Conservation (phyloP, 2,329 filamentous ascomycete species). For the Polychaeton citri region DNA sequence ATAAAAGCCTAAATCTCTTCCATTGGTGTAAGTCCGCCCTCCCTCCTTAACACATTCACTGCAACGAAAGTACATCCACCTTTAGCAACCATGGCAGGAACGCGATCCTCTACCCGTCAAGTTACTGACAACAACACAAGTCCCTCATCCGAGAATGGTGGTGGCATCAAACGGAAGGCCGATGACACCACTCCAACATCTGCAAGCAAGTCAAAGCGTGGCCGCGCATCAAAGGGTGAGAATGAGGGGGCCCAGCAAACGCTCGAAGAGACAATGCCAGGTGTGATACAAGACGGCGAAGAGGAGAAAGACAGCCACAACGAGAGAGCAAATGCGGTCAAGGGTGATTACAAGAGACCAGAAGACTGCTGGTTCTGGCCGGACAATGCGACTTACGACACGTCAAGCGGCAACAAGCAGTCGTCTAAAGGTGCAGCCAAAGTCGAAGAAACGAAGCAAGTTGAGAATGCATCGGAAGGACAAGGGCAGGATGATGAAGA, state of each 20-base stretch:
- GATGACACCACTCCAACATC: slow-evolving; percentile 17
- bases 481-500: slow-evolving; percentile 12
- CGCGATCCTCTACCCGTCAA: slow-evolving; percentile 16
- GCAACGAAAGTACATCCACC: too few relatives aligned
- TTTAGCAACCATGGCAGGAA: slow-evolving; percentile 15
- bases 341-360: slow-evolving; percentile 3
- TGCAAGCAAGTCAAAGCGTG: slow-evolving; percentile 26
- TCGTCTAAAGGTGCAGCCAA: not conserved
- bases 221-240: slow-evolving; percentile 21
- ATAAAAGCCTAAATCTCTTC: too few relatives aligned
- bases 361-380: slow-evolving; percentile 6
- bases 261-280: slow-evolving; percentile 37
- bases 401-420: not conserved
- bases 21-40: too few relatives aligned
- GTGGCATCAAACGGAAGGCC: slow-evolving; percentile 18
- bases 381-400: slow-evolving; percentile 6
- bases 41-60: too few relatives aligned
- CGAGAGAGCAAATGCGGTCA: slow-evolving; percentile 2
- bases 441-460: slow-evolving; percentile 3
- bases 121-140: slow-evolving; percentile 9
- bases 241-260: slow-evolving; percentile 29
- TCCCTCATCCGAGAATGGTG: slow-evolving; percentile 9
- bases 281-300: not conserved
- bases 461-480: slow-evolving; percentile 7
- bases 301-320: not conserved